phyloP scores from a whole-genome alignment of 2,329 filamentous ascomycete genomes.

The Colletotrichum sp. region DNA sequence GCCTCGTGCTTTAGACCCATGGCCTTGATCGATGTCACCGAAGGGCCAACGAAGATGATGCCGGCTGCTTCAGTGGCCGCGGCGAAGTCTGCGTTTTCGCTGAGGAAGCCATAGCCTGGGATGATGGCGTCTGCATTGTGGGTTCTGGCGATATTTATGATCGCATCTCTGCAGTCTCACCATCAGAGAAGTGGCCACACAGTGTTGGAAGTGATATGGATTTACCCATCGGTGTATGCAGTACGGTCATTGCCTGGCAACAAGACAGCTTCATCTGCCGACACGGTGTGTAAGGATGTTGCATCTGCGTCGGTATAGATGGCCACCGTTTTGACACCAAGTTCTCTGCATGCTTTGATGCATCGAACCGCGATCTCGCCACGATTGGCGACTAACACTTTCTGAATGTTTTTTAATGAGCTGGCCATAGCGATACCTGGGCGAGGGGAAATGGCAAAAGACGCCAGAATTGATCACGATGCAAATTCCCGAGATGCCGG shows the following conservation, averaged over 20 bases:
- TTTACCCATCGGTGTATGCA: neutral
- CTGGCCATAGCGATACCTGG: neutral
- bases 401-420: neutral
- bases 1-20: slow-evolving; percentile 67
- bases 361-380: slow-evolving; percentile 64
- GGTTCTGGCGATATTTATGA: neutral
- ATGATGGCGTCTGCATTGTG: slow-evolving; percentile 58
- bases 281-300: neutral
- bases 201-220: neutral
- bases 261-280: neutral
- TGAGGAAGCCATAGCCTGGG: slow-evolving; percentile 70
- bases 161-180: neutral
- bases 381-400: slow-evolving; percentile 61
- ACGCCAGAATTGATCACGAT: neutral
- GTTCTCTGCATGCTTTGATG: slow-evolving; percentile 45
- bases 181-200: neutral
- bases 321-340: slow-evolving; percentile 57
- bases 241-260: neutral
- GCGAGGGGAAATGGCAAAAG: neutral
- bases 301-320: slow-evolving; percentile 44
- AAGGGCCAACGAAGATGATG: slow-evolving; percentile 63
- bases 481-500: neutral
- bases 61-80: slow-evolving; percentile 54
- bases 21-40: slow-evolving; percentile 53
- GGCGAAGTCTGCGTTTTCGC: slow-evolving; percentile 67